Evolutionary conservation across 805 yeast species (phyloP), one percentile per base, ranked within the genome.

Genomic region (Yamadazyma tumulicola): DNA sequence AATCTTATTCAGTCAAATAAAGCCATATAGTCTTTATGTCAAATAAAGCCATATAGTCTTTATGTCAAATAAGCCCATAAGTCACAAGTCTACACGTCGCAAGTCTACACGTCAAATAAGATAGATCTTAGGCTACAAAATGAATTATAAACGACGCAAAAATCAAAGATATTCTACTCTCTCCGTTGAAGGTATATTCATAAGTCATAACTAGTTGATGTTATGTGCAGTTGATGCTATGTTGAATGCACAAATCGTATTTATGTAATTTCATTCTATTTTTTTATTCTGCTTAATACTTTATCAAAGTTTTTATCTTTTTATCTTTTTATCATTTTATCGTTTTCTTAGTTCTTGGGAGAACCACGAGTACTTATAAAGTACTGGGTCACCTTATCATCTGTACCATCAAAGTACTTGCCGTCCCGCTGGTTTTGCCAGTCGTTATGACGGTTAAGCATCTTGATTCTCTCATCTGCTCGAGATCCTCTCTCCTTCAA

Each of bases 401-500:
- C 69, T 14, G 59, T 60, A 16, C 67, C 77, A 45, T 73, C 78
- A 46, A 74, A 54, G 50, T 64, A 42, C 34, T 52, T 39, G 34
- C 70, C 53, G 56, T 53, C 61, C 46, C 59, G 42, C 42, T 56
- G 37, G 60, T 69, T 45, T 68, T 63, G 32, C 84, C 87, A 46
- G 61, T 77, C 81, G 73, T 79, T 46, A 54, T 71, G 37, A 69
- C 74, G 49, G 68, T 68, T 22, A 45, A 53, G 46, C 55, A 62
- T 49, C 52, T 67, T 49, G 14, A 35, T 31, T 47, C 56, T 54
- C 29, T 65, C 69, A 14, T 74, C 76, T 5, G 62, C 73, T 42
- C 80, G 64, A 19, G 64, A 66, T 18, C 84, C 91, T 39, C 85
- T 66, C 41, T 55, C 60, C 33, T 49, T 57, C 45, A 72, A 67